A percentile compares a stretch with the other conserved stretches of the same genome.
Conservation (phyloP, 2,329 filamentous ascomycete genomes). For the Penicillium sp. region DNA sequence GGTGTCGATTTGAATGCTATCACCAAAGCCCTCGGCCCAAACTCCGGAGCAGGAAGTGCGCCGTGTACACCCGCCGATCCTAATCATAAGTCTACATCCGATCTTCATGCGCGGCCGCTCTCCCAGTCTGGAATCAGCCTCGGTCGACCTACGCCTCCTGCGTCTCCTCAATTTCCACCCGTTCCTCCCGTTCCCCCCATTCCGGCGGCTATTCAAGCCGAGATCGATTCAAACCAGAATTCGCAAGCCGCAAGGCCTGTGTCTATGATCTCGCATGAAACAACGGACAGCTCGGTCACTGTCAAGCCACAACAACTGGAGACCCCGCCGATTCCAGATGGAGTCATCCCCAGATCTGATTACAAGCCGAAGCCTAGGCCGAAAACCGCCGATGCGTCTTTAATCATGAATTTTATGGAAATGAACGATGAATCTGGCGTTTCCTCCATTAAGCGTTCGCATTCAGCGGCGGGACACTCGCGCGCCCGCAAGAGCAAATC, state of each 20-base stretch:
- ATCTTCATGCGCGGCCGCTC: slow-evolving; percentile 32
- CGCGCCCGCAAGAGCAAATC: slow-evolving; percentile 35
- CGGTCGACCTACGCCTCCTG: slow-evolving; percentile 33
- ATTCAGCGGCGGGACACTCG: slow-evolving; percentile 41
- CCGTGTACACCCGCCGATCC: slow-evolving; percentile 51
- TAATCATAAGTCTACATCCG: slow-evolving; percentile 27
- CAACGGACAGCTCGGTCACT: slow-evolving; percentile 72
- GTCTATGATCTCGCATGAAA: slow-evolving; percentile 82
- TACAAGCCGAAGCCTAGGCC: slow-evolving; percentile 37
- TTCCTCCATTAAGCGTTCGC: slow-evolving; percentile 38
- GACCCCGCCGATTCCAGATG: slow-evolving; percentile 36
- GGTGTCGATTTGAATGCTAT: slow-evolving; percentile 72
- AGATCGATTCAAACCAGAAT: slow-evolving; percentile 17
- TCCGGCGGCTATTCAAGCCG: slow-evolving; percentile 17
- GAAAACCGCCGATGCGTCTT: slow-evolving; percentile 47
- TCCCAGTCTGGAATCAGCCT: slow-evolving; percentile 37
- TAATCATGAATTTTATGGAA: slow-evolving; percentile 31
- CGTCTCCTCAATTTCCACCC: slow-evolving; percentile 31
- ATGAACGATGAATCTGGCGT: slow-evolving; percentile 17
- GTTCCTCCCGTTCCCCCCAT: slow-evolving; percentile 15
- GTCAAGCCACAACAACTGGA: slow-evolving; percentile 67
- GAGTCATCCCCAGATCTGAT: slow-evolving; percentile 37
- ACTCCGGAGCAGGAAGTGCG: slow-evolving; percentile 60
- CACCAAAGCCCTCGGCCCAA: slow-evolving; percentile 45
- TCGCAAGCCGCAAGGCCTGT: slow-evolving; percentile 72